Base-by-base conservation (phyloP, 2,329 filamentous ascomycete genomes). In the Domatiomyces globalis region DNA sequence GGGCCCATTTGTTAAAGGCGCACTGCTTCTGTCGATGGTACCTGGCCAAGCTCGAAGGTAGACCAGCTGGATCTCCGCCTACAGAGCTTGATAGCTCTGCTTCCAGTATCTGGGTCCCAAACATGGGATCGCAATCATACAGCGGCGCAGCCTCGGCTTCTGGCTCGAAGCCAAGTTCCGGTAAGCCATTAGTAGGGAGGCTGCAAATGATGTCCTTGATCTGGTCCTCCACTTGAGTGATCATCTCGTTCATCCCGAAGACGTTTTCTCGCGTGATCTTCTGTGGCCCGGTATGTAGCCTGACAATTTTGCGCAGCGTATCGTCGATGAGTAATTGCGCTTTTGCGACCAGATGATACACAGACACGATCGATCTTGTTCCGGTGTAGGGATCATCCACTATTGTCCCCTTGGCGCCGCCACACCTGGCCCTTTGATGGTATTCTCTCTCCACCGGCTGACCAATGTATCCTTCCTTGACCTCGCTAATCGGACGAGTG, bases 251-350 rank as follows among this genome's bases (percentile, higher is more conserved):
- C 43, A 73, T 60, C 49, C 71, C 67, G 56, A 71, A 66, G 66
- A 73, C 68, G 52, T 73, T 70, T 49, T 62, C 58, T 15, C 68
- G 63, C 2, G 67, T 70, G 15, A 73, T 62, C 1, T 66, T 66
- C 53, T 67, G 68, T 2, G 66, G 71, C n/a, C 69, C 68, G 27
- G 73, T 58, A 51, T 72, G 70, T 12, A 70, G 71, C 45, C 66
- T 68, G 47, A 72, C 55, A 7, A 73, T 67, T 44, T 62, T 67
- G 29, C 71, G 67, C 39, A 70, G 65, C 25, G 69, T 44, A 12
- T 68, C 63, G 22, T 70, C 67, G 66, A 72, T 70, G 15, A 65
- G 65, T 51, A 71, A 71, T 63, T 71, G 72, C 1, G 69, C 70
- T 49, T 63, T 65, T 1, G 68, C 69, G 17, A 66, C 66, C 9